Evolutionary conservation across 2,329 filamentous ascomycete genomes (phyloP).

Genomic region (Arthroderma sp.): DNA sequence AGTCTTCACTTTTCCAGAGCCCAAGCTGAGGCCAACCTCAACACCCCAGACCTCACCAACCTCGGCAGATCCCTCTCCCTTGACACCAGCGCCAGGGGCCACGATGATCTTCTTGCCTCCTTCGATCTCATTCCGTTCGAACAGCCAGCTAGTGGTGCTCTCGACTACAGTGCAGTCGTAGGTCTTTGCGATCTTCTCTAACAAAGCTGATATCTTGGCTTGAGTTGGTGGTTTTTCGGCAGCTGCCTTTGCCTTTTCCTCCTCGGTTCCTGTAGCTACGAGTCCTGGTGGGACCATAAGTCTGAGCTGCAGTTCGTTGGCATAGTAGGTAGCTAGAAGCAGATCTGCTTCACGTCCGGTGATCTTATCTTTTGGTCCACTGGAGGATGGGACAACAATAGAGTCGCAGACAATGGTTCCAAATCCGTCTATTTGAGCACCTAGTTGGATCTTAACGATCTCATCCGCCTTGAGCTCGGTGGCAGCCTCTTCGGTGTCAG

Average conservation of each 20-base stretch:
- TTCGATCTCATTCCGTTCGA: conserved; percentile 96
- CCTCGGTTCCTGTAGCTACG: conserved; percentile 68
- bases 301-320: conserved; percentile 85
- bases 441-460: conserved; percentile 94
- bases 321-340: conserved; percentile 80
- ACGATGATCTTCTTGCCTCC: conserved; percentile 97
- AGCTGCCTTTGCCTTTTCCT: conserved; percentile 88
- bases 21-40: conserved; percentile 83
- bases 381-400: conserved; percentile 55
- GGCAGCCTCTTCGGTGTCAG: conserved; percentile 73
- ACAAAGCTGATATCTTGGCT: conserved; percentile 67
- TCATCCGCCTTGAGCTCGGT: conserved; percentile 71
- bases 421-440: conserved; percentile 95
- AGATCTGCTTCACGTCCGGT: conserved; percentile 74
- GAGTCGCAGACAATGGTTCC: conserved; percentile 94
- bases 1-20: conserved; percentile 87
- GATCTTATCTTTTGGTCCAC: conserved; percentile 50
- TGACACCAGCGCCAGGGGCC: conserved; percentile 62
- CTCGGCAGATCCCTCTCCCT: conserved; percentile 80
- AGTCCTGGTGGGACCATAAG: conserved; percentile 86
- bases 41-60: conserved; percentile 95
- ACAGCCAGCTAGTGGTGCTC: conserved; percentile 95
- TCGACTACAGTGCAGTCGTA: conserved; percentile 91
- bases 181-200: conserved; percentile 82
- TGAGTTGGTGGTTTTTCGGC: conserved; percentile 73